Evolutionary conservation across 225 moss, liverwort and hornwort species (phyloP).

Genomic region (Physcomitrium patens): DNA sequence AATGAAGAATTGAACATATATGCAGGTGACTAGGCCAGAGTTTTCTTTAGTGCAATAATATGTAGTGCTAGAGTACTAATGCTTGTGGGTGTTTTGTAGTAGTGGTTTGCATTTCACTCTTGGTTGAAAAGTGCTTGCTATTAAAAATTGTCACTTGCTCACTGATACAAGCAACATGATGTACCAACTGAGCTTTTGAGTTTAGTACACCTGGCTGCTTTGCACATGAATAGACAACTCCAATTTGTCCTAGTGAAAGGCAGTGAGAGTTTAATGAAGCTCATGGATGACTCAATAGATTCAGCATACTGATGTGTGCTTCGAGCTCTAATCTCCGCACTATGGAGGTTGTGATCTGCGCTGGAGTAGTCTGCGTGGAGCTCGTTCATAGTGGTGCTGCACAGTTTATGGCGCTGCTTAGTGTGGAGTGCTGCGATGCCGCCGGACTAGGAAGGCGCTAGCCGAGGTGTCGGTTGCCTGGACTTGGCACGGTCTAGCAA

Average conservation of each 20-base stretch:
- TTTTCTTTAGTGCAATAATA: background rate
- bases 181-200: constrained; percentile 94
- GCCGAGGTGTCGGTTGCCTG: no score
- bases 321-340: no score
- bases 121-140: constrained; percentile 13
- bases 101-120: background rate
- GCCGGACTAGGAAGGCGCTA: no score
- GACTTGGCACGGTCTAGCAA: no score
- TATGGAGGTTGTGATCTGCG: no score
- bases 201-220: constrained; percentile 85
- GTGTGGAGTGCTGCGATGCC: no score
- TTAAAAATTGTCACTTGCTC: no score
- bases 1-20: constrained; percentile 5
- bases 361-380: no score
- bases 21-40: constrained; percentile 5
- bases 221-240: constrained; percentile 87
- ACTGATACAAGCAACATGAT: no score
- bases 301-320: no score
- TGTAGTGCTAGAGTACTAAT: background rate
- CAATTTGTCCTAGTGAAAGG: constrained; percentile 65
- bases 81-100: background rate
- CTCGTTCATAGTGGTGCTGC: no score
- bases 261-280: constrained; percentile 50
- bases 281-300: constrained; percentile 79
- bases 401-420: no score